Evolutionary conservation across 129 eudicot genomes (phyloP), one percentile per base, ranked within the genome.

Genomic region (Helianthus tuberosus): DNA sequence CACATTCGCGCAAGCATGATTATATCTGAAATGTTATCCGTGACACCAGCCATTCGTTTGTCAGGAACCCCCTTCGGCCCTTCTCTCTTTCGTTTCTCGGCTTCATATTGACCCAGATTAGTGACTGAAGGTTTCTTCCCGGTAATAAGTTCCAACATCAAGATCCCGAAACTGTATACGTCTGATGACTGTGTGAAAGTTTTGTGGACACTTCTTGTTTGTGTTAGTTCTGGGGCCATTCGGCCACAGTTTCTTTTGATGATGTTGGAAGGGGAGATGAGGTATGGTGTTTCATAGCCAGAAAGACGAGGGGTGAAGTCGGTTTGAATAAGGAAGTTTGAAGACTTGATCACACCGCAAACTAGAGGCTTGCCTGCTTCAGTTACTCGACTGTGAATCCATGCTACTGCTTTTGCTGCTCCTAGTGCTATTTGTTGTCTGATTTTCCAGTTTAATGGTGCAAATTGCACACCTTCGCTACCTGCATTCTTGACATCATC

Each of bases 91-190:
- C 62, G 29, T 64, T 84, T 84, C 68, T 84, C 88, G 3, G 61
- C 58, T 73, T 80, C 76, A 60, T 84, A 84, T 61, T 84, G 77
- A 12, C 84, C 88, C 39, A 80, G 68, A 63, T 84, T 80, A 44
- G 85, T 84, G 6, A 84, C 82, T 0, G 88, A 84, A 60, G 85
- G 82, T 72, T 74, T 84, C 80, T 80, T 84, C 39, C 88, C 84
- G 0, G 82, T 84, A 8, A 84, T 81, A 76, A 80, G 76, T 68
- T 84, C 88, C 71, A 84, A 63, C 65, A 84, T 75, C 77, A 80
- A 27, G 20, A 84, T 69, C 75, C 84, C 88, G 17, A 84, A 80
- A 39, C 88, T 84, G 72, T 80, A 84, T 8, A 80, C 84, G 53
- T 80, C 88, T 7, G 85, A 80, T 32, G 73, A 54, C 1, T 77